Base-by-base conservation (phyloP, 208 protist species). In the Acanthamoeba royreba region DNA sequence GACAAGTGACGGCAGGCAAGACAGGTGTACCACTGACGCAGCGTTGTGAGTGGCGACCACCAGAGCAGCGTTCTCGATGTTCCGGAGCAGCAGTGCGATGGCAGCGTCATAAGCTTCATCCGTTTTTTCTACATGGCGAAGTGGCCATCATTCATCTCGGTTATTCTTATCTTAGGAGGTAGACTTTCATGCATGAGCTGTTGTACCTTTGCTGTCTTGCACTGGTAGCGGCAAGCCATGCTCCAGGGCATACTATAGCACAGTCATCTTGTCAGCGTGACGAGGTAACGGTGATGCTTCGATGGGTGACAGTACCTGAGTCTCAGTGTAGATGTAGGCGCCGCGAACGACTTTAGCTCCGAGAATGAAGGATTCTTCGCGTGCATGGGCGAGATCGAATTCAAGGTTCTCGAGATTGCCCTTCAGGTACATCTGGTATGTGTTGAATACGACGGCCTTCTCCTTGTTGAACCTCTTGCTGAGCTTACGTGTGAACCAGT, bases 381-480 rank as follows among this genome's bases (percentile, higher is more conserved):
- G 43, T 8, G 79, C 79, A 31, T 88, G 79, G 13, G n/a, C 47
- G 3, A 88, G 79, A 9, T 88, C 79, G 4, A 3, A 0, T 47
- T 61, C 49, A 22, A 88, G 49, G 49, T 88, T 88, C 25, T 42
- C 79, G 28, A 88, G 33, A 47, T 88, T 88, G 7, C 33, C 79
- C 79, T 88, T 61, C 22, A 88, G 49, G 49, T 88, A 88, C 47
- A 88, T 53, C 79, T 88, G 79, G 49, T 63, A 88, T 13, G 79
- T 88, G 47, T 88, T 88, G 79, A 63, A 61, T 31, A 88, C 79
- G 22, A 88, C 49, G 4, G 79, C 79, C 49, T 28, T 0, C 4
- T 88, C 49, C 47, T 58, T 53, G 49, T 88, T 88, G 46, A 88
- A 88, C 79, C 61, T 28, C 17, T 40, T 4, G 15, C 46, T 40